These are phyloP conservation scores for Physocladia obscura DNA, from an alignment of 192 early-diverging fungal genomes.

Conservation along the genomic window DNA sequence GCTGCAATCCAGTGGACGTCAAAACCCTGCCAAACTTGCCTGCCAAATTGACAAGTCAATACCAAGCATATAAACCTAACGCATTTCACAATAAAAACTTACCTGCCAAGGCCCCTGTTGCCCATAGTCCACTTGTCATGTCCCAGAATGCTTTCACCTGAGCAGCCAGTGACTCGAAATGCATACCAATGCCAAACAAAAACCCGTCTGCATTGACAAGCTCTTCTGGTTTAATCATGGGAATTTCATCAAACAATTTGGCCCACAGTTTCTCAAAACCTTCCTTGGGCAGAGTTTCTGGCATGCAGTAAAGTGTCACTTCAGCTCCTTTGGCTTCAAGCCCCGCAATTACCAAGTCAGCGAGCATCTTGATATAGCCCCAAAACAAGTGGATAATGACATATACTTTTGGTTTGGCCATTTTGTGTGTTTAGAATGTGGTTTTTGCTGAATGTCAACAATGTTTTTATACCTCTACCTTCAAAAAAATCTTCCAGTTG, in stretches of 20 bases:
- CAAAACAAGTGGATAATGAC: conserved; percentile 69
- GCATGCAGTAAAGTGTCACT: conserved; percentile 54
- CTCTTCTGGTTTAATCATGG: conserved; percentile 51
- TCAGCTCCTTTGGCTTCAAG: conserved; percentile 57
- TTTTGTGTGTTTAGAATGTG: background rate
- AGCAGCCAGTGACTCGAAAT: conserved; percentile 69
- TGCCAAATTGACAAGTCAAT: too few species aligned
- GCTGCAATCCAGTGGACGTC: conserved; percentile 70
- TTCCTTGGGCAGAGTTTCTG: conserved; percentile 65
- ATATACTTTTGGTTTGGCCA: conserved; percentile 49
- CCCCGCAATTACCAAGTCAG: conserved; percentile 62
- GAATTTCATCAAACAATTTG: conserved; percentile 45
- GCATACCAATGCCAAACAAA: conserved; percentile 64
- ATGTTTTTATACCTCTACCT: too few species aligned
- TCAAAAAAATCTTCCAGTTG: too few species aligned
- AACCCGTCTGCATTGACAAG: conserved; percentile 65
- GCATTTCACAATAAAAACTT: too few species aligned
- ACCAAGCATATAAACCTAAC: too few species aligned
- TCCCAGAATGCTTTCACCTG: conserved; percentile 76
- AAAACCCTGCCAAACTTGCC: conserved; percentile 76
- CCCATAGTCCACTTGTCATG: conserved; percentile 61
- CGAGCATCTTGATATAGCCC: conserved; percentile 71
- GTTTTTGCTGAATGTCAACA: too few species aligned
- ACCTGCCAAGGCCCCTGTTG: conserved; percentile 48
- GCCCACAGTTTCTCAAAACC: conserved; percentile 71